Evolutionary conservation across 179 eudicot genomes (phyloP).

Genomic region (Camellia oleifera): DNA sequence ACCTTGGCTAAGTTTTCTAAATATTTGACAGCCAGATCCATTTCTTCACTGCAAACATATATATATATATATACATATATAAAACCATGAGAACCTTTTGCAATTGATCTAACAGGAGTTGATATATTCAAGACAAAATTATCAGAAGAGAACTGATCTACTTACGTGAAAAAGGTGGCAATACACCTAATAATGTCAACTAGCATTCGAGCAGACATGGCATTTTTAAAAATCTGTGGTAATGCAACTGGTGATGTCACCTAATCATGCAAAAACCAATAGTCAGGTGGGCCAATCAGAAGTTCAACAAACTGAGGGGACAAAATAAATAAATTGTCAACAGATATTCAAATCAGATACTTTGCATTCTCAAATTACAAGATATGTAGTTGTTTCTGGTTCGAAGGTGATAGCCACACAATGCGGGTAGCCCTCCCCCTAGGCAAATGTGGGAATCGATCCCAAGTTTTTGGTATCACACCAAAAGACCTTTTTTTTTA

Average conservation of each 20-base stretch:
- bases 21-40: slow-evolving; percentile 62
- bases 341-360: neutral
- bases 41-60: slow-evolving; percentile 58
- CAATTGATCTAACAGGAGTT: neutral
- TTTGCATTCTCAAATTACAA: neutral
- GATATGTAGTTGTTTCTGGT: neutral
- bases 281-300: neutral
- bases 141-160: neutral
- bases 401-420: neutral
- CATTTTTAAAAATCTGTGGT: slow-evolving; percentile 81
- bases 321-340: neutral
- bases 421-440: neutral
- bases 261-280: slow-evolving; percentile 35
- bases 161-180: slow-evolving; percentile 69
- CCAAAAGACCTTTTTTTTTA: neutral
- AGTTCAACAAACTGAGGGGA: neutral
- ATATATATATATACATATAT: neutral
- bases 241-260: slow-evolving; percentile 67
- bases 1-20: slow-evolving; percentile 61
- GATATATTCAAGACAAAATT: neutral
- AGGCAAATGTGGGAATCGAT: neutral
- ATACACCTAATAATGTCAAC: slow-evolving; percentile 72
- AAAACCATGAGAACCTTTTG: neutral
- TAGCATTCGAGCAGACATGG: slow-evolving; percentile 73
- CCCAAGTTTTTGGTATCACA: slow-evolving; percentile 2